Conservation (phyloP, 495 filamentous ascomycete genomes). For the Oidiodendron maius region DNA sequence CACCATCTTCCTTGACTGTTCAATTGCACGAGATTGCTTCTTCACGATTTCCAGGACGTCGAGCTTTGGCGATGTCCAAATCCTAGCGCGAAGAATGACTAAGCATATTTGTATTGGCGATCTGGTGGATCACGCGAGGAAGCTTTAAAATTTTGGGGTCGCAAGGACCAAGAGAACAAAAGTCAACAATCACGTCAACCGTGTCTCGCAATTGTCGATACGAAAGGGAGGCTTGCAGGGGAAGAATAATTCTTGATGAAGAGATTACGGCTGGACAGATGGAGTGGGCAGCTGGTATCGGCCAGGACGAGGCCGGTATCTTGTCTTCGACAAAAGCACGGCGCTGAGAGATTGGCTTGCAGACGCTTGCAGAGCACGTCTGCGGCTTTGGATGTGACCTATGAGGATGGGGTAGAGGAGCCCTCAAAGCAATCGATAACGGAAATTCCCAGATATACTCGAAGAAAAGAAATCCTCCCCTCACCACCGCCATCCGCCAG, state of each 20-base stretch:
- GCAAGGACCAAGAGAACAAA: slow-evolving; percentile 17
- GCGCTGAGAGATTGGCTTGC: slow-evolving; percentile 19
- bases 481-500: slow-evolving; percentile 67
- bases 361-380: slow-evolving; percentile 12
- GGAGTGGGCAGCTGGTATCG: slow-evolving; percentile 64
- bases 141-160: slow-evolving; percentile 19
- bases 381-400: slow-evolving; percentile 12
- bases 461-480: slow-evolving; percentile 27
- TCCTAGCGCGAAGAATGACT: slow-evolving; percentile 20
- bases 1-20: slow-evolving; percentile 35
- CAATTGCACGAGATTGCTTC: slow-evolving; percentile 16
- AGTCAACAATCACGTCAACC: slow-evolving; percentile 22
- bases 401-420: slow-evolving; percentile 17
- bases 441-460: background rate
- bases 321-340: slow-evolving; percentile 33
- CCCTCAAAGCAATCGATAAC: background rate
- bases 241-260: slow-evolving; percentile 70
- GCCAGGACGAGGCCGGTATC: slow-evolving; percentile 30
- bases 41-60: slow-evolving; percentile 8
- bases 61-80: slow-evolving; percentile 12
- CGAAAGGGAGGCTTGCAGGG: slow-evolving; percentile 57
- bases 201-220: slow-evolving; percentile 18
- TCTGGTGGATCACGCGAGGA: slow-evolving; percentile 27
- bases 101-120: slow-evolving; percentile 3
- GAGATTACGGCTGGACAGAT: slow-evolving; percentile 58